A percentile compares a stretch with the other conserved stretches of the same genome.
Conservation (phyloP, 306 rosid genomes). For the Albizia julibrissin region DNA sequence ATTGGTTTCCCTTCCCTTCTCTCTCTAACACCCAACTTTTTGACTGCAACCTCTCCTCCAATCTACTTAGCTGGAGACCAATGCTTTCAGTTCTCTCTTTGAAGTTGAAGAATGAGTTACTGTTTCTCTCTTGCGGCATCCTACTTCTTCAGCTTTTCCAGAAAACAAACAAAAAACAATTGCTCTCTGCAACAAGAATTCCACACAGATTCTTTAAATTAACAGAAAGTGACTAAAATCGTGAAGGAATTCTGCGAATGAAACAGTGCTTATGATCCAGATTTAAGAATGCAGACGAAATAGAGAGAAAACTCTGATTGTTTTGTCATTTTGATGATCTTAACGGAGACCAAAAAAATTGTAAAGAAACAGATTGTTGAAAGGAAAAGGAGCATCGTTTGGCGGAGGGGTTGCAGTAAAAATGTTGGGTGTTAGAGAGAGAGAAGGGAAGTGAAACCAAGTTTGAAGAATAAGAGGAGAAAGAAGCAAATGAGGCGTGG, state of each 20-base stretch:
- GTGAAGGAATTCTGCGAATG: background rate
- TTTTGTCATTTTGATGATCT: background rate
- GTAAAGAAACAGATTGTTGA: background rate
- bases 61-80: constrained; percentile 24
- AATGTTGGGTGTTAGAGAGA: too few relatives aligned
- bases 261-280: background rate
- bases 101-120: constrained; percentile 50
- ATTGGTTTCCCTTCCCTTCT: too few relatives aligned
- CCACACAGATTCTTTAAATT: background rate
- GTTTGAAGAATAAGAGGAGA: too few relatives aligned
- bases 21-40: too few relatives aligned
- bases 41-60: too few relatives aligned
- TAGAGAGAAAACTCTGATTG: background rate
- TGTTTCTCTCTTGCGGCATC: constrained; percentile 70
- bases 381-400: background rate
- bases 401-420: too few relatives aligned
- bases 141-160: background rate
- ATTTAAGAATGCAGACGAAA: background rate
- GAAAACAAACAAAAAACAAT: background rate
- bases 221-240: background rate
- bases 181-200: constrained; percentile 27
- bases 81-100: constrained; percentile 74
- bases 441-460: too few relatives aligned
- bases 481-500: too few relatives aligned
- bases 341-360: background rate